Percentiles rank a stretch among this genome's conserved stretches.
Conservation (phyloP, 768 basidiomycete species). For the Tylopilus sp. region DNA sequence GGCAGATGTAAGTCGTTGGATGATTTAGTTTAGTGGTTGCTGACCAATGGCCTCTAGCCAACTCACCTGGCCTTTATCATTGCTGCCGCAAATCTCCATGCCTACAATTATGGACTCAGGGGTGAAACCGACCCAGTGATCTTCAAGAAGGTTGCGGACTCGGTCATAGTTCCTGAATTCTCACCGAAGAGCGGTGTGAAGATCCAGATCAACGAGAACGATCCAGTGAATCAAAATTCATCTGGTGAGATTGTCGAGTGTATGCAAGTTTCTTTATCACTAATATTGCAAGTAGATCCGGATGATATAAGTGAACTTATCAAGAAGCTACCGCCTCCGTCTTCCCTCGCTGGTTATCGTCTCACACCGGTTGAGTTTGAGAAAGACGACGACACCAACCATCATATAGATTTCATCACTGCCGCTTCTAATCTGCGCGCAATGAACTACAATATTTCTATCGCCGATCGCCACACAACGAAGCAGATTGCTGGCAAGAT, state of each 20-base stretch:
- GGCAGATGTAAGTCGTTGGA: constrained; percentile 62
- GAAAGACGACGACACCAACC: constrained; percentile 97
- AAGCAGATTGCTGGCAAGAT: constrained; percentile 99
- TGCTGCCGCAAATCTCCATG: constrained; percentile 92
- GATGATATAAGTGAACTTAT: constrained; percentile 55
- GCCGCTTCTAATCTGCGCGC: constrained; percentile 96
- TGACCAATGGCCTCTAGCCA: constrained; percentile 45
- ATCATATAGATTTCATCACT: constrained; percentile 99
- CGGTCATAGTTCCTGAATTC: constrained; percentile 87
- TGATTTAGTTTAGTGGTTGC: background rate
- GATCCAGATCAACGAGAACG: constrained; percentile 90
- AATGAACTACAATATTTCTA: constrained; percentile 85
- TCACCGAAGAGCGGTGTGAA: constrained; percentile 89
- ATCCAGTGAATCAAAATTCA: constrained; percentile 67
- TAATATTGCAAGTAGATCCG: constrained; percentile 33
- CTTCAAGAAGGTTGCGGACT: constrained; percentile 82
- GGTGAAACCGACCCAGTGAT: constrained; percentile 77
- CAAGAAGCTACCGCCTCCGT: constrained; percentile 79
- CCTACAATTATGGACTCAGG: constrained; percentile 95
- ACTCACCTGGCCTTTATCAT: constrained; percentile 87
- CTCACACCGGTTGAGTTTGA: constrained; percentile 95
- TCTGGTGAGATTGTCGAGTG: constrained; percentile 18
- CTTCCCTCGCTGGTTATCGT: constrained; percentile 93
- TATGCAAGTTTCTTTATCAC: background rate
- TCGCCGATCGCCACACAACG: constrained; percentile 86